These are phyloP conservation scores for Baudoinia panamericana DNA, from an alignment of 495 filamentous ascomycete species.

Conservation along the genomic window DNA sequence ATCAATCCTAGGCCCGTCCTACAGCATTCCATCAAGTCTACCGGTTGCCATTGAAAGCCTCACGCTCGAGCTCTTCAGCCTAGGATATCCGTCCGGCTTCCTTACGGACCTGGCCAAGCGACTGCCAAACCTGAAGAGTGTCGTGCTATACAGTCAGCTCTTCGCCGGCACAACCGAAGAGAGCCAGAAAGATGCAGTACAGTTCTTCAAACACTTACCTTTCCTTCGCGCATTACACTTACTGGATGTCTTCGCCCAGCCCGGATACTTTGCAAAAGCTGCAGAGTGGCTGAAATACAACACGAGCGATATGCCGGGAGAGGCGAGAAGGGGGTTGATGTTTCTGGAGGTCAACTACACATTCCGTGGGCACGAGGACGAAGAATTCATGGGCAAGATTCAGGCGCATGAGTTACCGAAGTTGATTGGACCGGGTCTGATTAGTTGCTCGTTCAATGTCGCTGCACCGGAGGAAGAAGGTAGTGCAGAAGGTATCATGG, in stretches of 20 bases:
- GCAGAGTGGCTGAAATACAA: constrained; percentile 15
- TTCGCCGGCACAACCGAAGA: constrained; percentile 28
- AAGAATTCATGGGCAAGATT: constrained; percentile 25
- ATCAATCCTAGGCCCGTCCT: constrained; percentile 14
- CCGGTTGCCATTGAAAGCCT: constrained; percentile 24
- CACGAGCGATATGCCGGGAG: constrained; percentile 11
- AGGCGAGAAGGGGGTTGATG: constrained; percentile 16
- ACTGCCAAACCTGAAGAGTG: constrained; percentile 25
- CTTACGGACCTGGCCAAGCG: constrained; percentile 21
- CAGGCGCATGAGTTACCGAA: constrained; percentile 22
- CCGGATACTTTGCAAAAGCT: constrained; percentile 22
- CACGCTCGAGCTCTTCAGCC: constrained; percentile 34
- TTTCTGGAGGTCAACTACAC: constrained; percentile 30
- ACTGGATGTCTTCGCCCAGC: constrained; percentile 31
- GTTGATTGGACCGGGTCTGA: constrained; percentile 22
- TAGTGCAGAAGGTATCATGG: constrained; percentile 20
- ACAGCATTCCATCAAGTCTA: constrained; percentile 12
- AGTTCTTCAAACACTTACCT: constrained; percentile 23
- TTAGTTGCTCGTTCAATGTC: constrained; percentile 24
- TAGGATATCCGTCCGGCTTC: constrained; percentile 33
- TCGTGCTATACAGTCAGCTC: constrained; percentile 31
- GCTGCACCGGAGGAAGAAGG: constrained; percentile 18
- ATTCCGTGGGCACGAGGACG: constrained; percentile 28
- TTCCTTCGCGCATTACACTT: constrained; percentile 30
- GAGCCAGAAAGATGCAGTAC: constrained; percentile 24